A percentile compares a stretch with the other conserved stretches of the same genome.
These are phyloP conservation scores for Thelonectria discophora DNA, from an alignment of 2,329 filamentous ascomycete species.

Conservation along the genomic window DNA sequence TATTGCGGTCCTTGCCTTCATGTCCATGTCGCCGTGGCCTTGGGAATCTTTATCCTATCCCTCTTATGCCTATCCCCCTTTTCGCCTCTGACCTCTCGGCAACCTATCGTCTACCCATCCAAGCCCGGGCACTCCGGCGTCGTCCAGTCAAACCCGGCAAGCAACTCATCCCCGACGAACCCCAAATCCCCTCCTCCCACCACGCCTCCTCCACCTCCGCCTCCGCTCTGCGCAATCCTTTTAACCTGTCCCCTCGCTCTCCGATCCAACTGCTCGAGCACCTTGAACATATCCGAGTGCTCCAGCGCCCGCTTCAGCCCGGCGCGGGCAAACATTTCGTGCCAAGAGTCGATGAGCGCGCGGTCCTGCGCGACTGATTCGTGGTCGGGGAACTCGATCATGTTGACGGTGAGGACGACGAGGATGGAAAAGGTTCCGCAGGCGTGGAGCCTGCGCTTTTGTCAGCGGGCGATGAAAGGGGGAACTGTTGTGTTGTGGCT, in stretches of 20 bases:
- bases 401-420: conserved; percentile 33
- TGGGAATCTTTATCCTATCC: too few relatives aligned
- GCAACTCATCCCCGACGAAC: conserved; percentile 5
- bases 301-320: neutral
- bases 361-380: conserved; percentile 5
- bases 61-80: too few relatives aligned
- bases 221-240: neutral
- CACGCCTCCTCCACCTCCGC: too few relatives aligned
- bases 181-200: neutral
- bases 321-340: conserved; percentile 9
- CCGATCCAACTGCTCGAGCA: conserved; percentile 28
- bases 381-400: conserved; percentile 34
- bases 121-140: neutral
- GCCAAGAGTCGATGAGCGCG: conserved; percentile 21
- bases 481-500: neutral
- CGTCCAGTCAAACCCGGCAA: conserved; percentile 6
- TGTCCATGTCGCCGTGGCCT: too few relatives aligned
- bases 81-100: too few relatives aligned
- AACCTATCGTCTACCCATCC: too few relatives aligned
- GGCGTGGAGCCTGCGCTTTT: conserved; percentile 23
- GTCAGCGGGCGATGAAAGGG: rapidly evolving
- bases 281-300: conserved; percentile 20
- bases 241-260: conserved; percentile 30
- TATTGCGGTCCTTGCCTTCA: too few relatives aligned
- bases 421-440: conserved; percentile 31